A percentile compares a stretch with the other conserved stretches of the same genome.
These are phyloP conservation scores for Akanthomyces muscarius DNA, from an alignment of 2,329 filamentous ascomycete genomes.

Conservation along the genomic window DNA sequence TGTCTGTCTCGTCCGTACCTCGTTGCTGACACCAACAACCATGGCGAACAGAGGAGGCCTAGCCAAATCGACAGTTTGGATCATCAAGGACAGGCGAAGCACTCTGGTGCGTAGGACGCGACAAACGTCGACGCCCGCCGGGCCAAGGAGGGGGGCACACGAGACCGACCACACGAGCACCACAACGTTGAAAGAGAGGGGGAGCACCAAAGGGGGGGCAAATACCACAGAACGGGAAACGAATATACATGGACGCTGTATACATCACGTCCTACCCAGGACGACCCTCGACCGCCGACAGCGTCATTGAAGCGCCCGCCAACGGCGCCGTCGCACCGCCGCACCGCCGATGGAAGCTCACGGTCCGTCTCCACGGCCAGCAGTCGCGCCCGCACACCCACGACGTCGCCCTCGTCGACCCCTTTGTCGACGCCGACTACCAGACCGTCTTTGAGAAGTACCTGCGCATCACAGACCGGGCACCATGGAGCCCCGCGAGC, in stretches of 20 bases:
- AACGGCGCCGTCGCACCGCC: neutral
- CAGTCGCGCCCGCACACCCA: neutral
- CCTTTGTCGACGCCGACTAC: constrained; percentile 26
- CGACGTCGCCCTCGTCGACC: constrained; percentile 23
- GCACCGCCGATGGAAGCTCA: constrained; percentile 24
- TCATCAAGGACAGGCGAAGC: neutral
- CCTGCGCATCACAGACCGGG: constrained; percentile 24
- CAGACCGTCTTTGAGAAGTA: constrained; percentile 26
- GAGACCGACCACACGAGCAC: neutral
- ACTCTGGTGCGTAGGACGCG: constrained; percentile 1
- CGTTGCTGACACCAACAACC: neutral
- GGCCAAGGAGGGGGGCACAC: neutral
- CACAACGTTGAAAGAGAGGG: neutral
- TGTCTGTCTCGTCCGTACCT: neutral
- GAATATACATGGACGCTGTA: constrained; percentile 15
- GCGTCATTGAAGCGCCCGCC: neutral
- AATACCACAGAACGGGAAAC: neutral
- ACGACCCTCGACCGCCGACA: neutral
- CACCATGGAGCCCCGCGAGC: constrained; percentile 22
- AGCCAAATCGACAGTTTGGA: neutral
- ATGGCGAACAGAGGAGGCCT: neutral
- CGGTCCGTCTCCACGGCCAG: constrained; percentile 22
- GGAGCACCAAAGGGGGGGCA: too few relatives aligned
- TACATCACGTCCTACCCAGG: constrained; percentile 17
- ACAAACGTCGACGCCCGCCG: neutral